phyloP scores from a whole-genome alignment of 495 filamentous ascomycete species.

The Glonium stellatum region DNA sequence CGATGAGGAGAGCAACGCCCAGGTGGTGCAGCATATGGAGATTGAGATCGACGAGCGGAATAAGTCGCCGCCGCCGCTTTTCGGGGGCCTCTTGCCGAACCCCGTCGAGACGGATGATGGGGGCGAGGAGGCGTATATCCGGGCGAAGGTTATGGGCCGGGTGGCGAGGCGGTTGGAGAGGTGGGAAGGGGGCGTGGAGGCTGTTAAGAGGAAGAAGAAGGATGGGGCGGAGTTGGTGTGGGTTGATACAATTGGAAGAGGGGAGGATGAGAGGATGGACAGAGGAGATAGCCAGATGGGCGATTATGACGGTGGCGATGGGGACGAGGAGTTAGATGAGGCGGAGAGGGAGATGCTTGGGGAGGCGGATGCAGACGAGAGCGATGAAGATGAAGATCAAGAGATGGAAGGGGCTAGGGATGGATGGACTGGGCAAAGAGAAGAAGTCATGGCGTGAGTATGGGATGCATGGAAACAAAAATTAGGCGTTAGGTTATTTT shows the following conservation, averaged over 20 bases:
- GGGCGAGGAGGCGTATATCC: constrained; percentile 32
- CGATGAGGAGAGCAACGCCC: constrained; percentile 54
- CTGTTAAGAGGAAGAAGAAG: constrained; percentile 13
- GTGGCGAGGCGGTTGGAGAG: constrained; percentile 29
- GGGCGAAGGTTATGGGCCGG: constrained; percentile 24
- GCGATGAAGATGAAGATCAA: constrained; percentile 6
- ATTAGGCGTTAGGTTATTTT: constrained; percentile 22
- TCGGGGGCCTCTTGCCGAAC: constrained; percentile 18
- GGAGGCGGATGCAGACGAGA: constrained; percentile 6
- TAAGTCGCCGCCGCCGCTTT: constrained; percentile 13
- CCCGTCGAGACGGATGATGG: constrained; percentile 27
- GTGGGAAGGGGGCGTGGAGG: constrained; percentile 28
- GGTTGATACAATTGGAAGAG: constrained; percentile 4
- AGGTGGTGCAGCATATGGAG: constrained; percentile 9
- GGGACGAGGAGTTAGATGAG: neutral
- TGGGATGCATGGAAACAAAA: constrained; percentile 19
- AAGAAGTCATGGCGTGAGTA: neutral
- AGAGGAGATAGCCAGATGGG: constrained; percentile 3
- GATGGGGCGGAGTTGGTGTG: constrained; percentile 5
- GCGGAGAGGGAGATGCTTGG: neutral
- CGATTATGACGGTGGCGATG: neutral
- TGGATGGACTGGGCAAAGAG: neutral
- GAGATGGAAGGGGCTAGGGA: constrained; percentile 6
- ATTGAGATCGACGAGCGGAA: constrained; percentile 1
- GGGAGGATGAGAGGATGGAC: constrained; percentile 9